Conservation (phyloP, 73 alveolate genomes). For the Paraurostyla sp. region DNA sequence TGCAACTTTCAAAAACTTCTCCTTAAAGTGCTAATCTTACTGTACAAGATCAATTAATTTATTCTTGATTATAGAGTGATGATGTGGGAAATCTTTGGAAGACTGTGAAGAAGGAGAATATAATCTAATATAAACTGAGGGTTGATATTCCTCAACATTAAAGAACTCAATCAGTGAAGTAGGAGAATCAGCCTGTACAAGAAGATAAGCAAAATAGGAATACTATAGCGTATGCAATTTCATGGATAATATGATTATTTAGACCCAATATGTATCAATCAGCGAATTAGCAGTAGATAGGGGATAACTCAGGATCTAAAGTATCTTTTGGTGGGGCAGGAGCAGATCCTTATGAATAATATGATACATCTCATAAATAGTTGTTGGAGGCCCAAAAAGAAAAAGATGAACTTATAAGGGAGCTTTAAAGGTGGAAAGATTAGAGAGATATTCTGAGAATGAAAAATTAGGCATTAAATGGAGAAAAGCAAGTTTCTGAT, state of each 20-base stretch:
- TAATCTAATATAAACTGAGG: not conserved
- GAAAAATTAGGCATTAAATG: slow-evolving; percentile 3
- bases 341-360: slow-evolving; percentile 2
- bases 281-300: not conserved
- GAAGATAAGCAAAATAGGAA: not conserved
- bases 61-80: not conserved
- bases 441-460: not conserved
- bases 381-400: not conserved
- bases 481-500: not conserved
- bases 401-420: not conserved
- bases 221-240: not conserved
- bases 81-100: not conserved
- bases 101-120: not conserved
- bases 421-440: slow-evolving; percentile 11
- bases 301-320: not conserved
- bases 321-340: not conserved
- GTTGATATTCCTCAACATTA: not conserved
- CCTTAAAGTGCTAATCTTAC: not conserved
- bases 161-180: not conserved
- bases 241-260: not conserved
- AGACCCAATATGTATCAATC: not conserved
- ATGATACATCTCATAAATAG: not conserved
- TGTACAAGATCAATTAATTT: not conserved
- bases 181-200: not conserved
- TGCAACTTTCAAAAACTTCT: not conserved